A percentile compares a stretch with the other conserved stretches of the same genome.
phyloP scores from a whole-genome alignment of 192 early-diverging fungal species.

The Lobosporangium transversale region DNA sequence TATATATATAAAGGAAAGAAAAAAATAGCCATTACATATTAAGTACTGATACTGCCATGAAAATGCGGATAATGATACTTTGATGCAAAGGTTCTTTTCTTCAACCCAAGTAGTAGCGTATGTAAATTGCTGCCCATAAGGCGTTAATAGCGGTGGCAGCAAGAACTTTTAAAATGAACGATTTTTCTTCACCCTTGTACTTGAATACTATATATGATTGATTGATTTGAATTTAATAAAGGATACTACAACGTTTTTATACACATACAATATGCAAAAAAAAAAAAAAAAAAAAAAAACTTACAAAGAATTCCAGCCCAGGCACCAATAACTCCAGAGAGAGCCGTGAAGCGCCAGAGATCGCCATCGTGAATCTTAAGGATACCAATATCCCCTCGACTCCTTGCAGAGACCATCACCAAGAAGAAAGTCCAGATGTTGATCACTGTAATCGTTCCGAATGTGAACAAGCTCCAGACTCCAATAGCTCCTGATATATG shows the following conservation, averaged over 20 bases:
- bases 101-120: constrained; percentile 30
- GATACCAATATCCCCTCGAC: constrained; percentile 24
- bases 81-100: too few relatives aligned
- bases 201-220: constrained; percentile 8
- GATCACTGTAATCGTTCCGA: constrained; percentile 15
- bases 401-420: constrained; percentile 32
- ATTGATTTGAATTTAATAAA: not conserved
- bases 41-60: too few relatives aligned
- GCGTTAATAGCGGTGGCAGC: constrained; percentile 12
- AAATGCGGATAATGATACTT: too few relatives aligned
- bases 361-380: constrained; percentile 19
- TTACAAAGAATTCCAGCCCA: constrained; percentile 44
- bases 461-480: constrained; percentile 26
- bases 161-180: constrained; percentile 13
- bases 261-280: not conserved
- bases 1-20: too few relatives aligned
- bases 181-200: constrained; percentile 10
- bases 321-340: constrained; percentile 41
- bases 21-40: too few relatives aligned
- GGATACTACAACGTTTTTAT: too few relatives aligned
- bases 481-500: constrained; percentile 25
- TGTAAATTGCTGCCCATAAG: constrained; percentile 26
- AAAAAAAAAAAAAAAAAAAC: constrained; percentile 10
- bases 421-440: constrained; percentile 42
- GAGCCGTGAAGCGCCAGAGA: constrained; percentile 21